Percentiles rank a stretch among this genome's conserved stretches.
Evolutionary conservation across 169 alveolate species (phyloP).

Genomic region (Plasmodium knowlesi): DNA sequence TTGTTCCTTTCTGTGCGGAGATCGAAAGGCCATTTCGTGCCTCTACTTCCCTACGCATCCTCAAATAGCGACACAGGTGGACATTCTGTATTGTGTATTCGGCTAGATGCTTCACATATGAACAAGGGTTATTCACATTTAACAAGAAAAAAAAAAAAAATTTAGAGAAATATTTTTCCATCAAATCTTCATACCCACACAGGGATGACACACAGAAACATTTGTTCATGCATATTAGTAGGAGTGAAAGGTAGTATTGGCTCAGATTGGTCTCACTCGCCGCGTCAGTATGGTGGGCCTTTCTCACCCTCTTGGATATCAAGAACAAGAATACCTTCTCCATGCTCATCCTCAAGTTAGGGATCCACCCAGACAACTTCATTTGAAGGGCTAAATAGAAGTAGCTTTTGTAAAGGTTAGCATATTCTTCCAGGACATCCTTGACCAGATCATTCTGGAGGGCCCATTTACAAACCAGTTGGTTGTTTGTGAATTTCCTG

Average conservation of each 20-base stretch:
- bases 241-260: slow-evolving; percentile 15
- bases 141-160: slow-evolving; percentile 2
- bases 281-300: neutral
- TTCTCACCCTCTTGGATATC: neutral
- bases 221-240: slow-evolving; percentile 34
- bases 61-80: neutral
- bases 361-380: neutral
- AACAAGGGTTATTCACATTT: slow-evolving; percentile 2
- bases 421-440: slow-evolving; percentile 15
- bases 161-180: slow-evolving; percentile 24
- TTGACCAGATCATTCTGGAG: slow-evolving; percentile 17
- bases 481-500: too few relatives aligned
- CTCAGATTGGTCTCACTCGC: neutral
- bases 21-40: neutral
- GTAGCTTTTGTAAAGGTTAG: neutral
- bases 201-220: slow-evolving; percentile 10
- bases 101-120: neutral
- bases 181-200: slow-evolving; percentile 11
- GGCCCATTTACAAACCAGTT: neutral
- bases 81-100: neutral
- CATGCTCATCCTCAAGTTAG: neutral
- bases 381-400: slow-evolving; percentile 20
- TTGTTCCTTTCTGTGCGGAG: neutral
- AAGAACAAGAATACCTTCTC: slow-evolving; percentile 25
- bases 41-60: neutral